Base-by-base conservation (phyloP, 352 stramenopile genomes). In the Phytophthora aleatoria region DNA sequence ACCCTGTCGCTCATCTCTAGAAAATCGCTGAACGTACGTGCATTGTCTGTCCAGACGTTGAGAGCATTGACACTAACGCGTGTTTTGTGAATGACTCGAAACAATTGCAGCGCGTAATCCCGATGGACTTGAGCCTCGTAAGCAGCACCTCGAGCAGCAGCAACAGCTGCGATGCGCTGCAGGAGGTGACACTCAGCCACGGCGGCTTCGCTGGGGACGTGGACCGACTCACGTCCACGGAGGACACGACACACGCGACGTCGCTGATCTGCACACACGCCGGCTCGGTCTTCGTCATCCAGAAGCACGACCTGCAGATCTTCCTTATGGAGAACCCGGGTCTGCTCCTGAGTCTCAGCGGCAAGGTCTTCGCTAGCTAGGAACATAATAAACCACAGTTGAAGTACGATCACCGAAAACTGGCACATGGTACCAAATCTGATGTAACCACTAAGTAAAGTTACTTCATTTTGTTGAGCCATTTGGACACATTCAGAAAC, bases 251-350 rank as follows among this genome's bases (percentile, higher is more conserved):
- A 9, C 83, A 91, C 69, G 67, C 65, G 12, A 89, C 80, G 58
- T 82, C 77, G 54, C 80, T 92, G 39, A 74, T 90, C 38, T 86
- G 78, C 56, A 83, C 76, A 10, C 63, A 68, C 11, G 61, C 71
- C 0, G 83, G 83, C 5, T 83, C 70, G 8, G 67, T 92, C 20
- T 91, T 92, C 54, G 60, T 67, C 49, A 81, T 91, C 54, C 71
- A 72, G 38, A 91, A 91, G 61, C 71, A 85, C 64, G 83, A 92
- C 50, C 76, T 92, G 26, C 77, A 85, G 54, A 71, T 63, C 39
- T 92, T 92, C 55, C 62, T 92, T 16, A 70, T 88, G 12, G 83
- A 91, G 63, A 91, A 92, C 48, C 83, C 83, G 9, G 83, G 83
- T 6, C 81, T 92, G 43, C 81, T 92, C 60, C 75, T 92, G 74